Evolutionary conservation across 495 filamentous ascomycete species (phyloP).

Genomic region (Sabuloglossum arenarium): DNA sequence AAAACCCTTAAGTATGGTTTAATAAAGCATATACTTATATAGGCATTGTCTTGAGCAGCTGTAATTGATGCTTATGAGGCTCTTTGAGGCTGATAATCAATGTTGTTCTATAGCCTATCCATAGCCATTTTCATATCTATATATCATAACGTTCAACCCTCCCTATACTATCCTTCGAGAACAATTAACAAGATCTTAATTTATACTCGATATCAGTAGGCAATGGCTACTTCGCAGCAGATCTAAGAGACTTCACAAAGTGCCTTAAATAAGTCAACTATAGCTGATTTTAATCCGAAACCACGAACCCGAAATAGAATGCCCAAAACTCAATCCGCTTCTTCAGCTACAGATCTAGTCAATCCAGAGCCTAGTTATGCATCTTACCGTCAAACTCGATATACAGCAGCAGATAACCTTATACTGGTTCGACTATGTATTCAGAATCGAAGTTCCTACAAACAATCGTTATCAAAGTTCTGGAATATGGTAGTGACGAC

Average conservation of each 20-base stretch:
- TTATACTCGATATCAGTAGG: not conserved
- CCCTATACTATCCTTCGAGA: not conserved
- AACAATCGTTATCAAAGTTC: too few relatives aligned
- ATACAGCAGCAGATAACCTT: too few relatives aligned
- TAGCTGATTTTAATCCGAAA: not conserved
- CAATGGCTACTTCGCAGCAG: not conserved
- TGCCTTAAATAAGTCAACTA: too few relatives aligned
- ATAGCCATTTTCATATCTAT: not conserved
- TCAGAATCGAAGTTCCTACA: too few relatives aligned
- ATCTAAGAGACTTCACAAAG: too few relatives aligned
- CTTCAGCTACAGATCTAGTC: not conserved
- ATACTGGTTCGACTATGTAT: too few relatives aligned
- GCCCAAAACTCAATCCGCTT: not conserved
- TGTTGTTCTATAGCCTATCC: not conserved
- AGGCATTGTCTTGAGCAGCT: not conserved
- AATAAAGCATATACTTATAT: not conserved
- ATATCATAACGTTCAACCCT: not conserved
- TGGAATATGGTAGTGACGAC: too few relatives aligned
- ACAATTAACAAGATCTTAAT: not conserved
- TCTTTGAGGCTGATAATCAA: not conserved
- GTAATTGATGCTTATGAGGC: too few relatives aligned
- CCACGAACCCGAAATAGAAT: not conserved
- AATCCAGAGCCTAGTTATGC: not conserved
- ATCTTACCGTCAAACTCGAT: not conserved
- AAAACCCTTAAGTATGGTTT: not conserved